These are phyloP conservation scores for Leucogyrophana mollusca DNA, from an alignment of 768 basidiomycete species.

Conservation along the genomic window DNA sequence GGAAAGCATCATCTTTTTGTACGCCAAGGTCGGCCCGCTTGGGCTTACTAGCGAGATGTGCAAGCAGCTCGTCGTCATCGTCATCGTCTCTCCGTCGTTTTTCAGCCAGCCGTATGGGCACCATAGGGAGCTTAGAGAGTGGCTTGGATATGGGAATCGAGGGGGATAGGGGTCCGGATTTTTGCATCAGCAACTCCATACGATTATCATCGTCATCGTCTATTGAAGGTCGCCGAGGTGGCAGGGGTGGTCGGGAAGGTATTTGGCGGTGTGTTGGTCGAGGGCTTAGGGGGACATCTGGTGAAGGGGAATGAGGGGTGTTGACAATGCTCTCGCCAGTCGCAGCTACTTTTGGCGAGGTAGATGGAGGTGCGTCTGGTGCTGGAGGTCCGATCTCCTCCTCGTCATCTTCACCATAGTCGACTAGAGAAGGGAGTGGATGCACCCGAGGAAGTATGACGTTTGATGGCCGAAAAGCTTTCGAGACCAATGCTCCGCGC, in stretches of 20 bases:
- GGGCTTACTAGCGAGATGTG: conserved; percentile 55
- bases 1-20: conserved; percentile 38
- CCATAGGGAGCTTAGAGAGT: conserved; percentile 32
- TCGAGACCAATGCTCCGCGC: conserved; percentile 44
- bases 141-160: conserved; percentile 36
- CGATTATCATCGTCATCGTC: conserved; percentile 56
- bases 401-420: conserved; percentile 78
- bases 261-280: conserved; percentile 38
- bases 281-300: conserved; percentile 36
- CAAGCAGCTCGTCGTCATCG: conserved; percentile 66
- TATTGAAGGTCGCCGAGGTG: conserved; percentile 41
- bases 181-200: conserved; percentile 53
- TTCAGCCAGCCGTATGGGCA: conserved; percentile 55
- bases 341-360: conserved; percentile 11
- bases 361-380: conserved; percentile 10
- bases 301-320: conserved; percentile 30
- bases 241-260: conserved; percentile 34
- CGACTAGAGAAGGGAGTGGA: conserved; percentile 61
- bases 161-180: conserved; percentile 36
- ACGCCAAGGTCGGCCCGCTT: conserved; percentile 53
- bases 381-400: conserved; percentile 31
- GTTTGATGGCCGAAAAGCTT: conserved; percentile 44
- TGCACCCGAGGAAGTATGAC: conserved; percentile 46
- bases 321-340: conserved; percentile 15
- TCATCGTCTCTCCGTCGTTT: conserved; percentile 74